Conservation (phyloP, 2,329 filamentous ascomycete species). For the Herpotrichia juniperi region DNA sequence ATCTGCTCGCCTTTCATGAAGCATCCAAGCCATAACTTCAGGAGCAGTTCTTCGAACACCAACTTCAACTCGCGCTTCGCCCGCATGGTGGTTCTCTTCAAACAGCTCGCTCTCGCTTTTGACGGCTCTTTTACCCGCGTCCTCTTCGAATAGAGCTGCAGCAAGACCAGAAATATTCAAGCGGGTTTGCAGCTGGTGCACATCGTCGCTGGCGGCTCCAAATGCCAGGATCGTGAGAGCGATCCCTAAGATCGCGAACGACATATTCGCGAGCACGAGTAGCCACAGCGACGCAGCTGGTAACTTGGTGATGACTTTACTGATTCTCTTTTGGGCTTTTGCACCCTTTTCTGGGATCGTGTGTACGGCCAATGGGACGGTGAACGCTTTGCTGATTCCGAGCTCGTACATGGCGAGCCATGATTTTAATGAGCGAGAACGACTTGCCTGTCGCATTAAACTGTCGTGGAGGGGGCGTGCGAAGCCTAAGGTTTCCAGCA, state of each 20-base stretch:
- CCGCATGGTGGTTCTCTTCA: too few relatives aligned
- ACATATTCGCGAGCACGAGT: slow-evolving; percentile 18
- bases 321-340: slow-evolving; percentile 9
- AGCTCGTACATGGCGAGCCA: background rate
- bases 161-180: slow-evolving; percentile 15
- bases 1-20: too few relatives aligned
- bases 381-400: slow-evolving; percentile 16
- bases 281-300: slow-evolving; percentile 18
- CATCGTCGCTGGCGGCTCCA: slow-evolving; percentile 2
- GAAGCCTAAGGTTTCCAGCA: slow-evolving; percentile 2
- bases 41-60: too few relatives aligned
- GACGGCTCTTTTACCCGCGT: slow-evolving; percentile 1
- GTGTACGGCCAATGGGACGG: slow-evolving; percentile 11
- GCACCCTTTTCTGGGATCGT: slow-evolving; percentile 1
- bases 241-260: slow-evolving; percentile 12
- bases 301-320: slow-evolving; percentile 17
- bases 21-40: too few relatives aligned
- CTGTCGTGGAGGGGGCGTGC: background rate
- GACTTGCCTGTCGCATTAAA: background rate
- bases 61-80: too few relatives aligned
- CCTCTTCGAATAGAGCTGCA: slow-evolving; percentile 15
- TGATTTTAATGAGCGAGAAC: background rate
- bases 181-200: slow-evolving; percentile 17
- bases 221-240: slow-evolving; percentile 12
- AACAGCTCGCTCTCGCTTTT: slow-evolving; percentile 2